Percentiles rank a stretch among this genome's conserved stretches.
Evolutionary conservation across 805 yeast genomes (phyloP).

Genomic region (Schizosaccharomyces cryophilus): DNA sequence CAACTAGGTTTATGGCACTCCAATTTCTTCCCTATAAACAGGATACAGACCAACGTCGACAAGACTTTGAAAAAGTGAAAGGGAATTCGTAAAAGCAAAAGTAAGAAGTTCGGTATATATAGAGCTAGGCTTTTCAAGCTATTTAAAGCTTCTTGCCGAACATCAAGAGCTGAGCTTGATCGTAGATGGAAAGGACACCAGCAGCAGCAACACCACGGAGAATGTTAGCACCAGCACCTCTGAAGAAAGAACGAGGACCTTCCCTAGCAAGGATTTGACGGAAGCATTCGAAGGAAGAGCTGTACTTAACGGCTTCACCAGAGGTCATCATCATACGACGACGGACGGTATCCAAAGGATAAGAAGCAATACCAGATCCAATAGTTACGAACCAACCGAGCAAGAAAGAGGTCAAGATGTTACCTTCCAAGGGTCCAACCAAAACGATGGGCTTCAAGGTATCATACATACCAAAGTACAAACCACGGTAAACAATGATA

Average conservation of each 20-base stretch:
- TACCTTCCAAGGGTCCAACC: conserved; percentile 84
- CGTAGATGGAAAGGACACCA: conserved; percentile 95
- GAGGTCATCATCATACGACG: conserved; percentile 99
- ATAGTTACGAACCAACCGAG: conserved; percentile 96
- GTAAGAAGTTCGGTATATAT: neutral
- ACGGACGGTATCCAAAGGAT: conserved; percentile 97
- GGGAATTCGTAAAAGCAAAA: neutral
- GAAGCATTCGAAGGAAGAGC: conserved; percentile 88
- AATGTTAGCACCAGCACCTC: conserved; percentile 99
- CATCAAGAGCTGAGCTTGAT: conserved; percentile 80
- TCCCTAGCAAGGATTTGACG: conserved; percentile 80
- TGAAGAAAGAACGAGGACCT: conserved; percentile 81
- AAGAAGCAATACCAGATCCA: conserved; percentile 95
- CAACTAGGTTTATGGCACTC: too few relatives aligned
- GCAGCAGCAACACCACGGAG: conserved; percentile 99
- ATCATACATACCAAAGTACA: conserved; percentile 93
- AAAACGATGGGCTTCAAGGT: conserved; percentile 85
- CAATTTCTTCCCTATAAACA: too few relatives aligned
- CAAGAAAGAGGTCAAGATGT: conserved; percentile 83
- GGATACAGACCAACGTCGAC: neutral
- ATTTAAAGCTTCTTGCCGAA: conserved; percentile 42
- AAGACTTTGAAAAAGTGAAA: neutral
- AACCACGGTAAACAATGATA: conserved; percentile 96
- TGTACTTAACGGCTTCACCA: conserved; percentile 92
- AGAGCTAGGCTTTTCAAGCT: neutral